Base-by-base conservation (phyloP, 2,329 filamentous ascomycete genomes). In the Diaporthe citrichinensis region DNA sequence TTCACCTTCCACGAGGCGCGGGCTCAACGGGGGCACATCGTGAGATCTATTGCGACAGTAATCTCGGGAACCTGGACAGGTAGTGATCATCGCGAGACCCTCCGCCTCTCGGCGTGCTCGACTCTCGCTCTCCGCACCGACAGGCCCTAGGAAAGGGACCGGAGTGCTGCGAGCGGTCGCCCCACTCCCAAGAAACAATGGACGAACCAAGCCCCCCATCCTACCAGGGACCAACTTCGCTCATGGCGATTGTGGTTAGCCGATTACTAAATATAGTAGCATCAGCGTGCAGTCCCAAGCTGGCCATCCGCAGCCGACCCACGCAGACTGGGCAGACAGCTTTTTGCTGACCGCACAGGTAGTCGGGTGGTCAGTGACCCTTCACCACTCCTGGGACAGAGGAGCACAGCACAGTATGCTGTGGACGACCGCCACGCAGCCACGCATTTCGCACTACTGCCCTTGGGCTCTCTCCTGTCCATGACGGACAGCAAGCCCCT, bases 361-460 rank as follows among this genome's bases (percentile, higher is more conserved):
- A 46, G 46, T 20, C 31, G 12, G 58, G 46, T 68, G 46, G 62
- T 20, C 46, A 55, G 65, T 69, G 46, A 34, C n/a, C 71, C 28
- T 44, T 53, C 31, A 72, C 51, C 67, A 57, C 34, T 55, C 58
- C 57, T 72, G 23, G 71, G 17, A 39, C 46, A 72, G 25, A 44
- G 58, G 46, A 53, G 58, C 55, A 44, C 34, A 62, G 71, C 34
- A 59, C 55, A 61, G 71, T 39, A 44, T 73, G 71, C 58, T 34
- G 71, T 73, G 71, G 36, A 73, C 58, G 25, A 65, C 58, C 61
- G 71, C 71, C 71, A 73, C 71, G 58, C 71, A 65, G 71, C 61
- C 71, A 73, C 58, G 71, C 71, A 73, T 73, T 68, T 68, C 71
- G 58, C 46, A 73, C 71, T 73, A 73, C 65, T 68, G 65, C 46